Evolutionary conservation across 306 rosid species (phyloP), one percentile per base, ranked within the genome.

Genomic region (Castanea crenata): DNA sequence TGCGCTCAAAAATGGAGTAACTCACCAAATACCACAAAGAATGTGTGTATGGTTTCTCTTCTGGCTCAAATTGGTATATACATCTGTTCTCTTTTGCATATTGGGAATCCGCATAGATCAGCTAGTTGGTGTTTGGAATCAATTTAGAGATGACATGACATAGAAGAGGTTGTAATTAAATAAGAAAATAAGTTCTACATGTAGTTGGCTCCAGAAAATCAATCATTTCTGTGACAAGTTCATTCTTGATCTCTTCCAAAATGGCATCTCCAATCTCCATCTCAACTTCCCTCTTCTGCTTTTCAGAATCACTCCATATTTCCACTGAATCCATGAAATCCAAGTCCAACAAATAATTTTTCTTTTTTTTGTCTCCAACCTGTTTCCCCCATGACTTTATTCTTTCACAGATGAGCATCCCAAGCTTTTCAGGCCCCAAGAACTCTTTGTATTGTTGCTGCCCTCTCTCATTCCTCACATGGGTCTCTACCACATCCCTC

Each of bases 251-350:
- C 64, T 87, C 79, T 69, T 89, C 89, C 75, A 90, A 87, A 73
- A 95, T 75, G 20, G 86, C 79, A 52, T 89, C 88, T 25, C 89
- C 94, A 49, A 91, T 83, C 86, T 90, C 89, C 44, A 80, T 55
- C 55, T 86, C 74, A 76, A 91, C 58, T 69, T 86, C 92, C 54
- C 49, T 83, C 67, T 64, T 78, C 62, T 88, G 89, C 6, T 63
- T 77, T 78, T 87, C 78, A 7, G 83, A 79, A 72, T 76, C 79
- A 63, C 57, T 64, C 97, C 99, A 90, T 76, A 90, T 92, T 35
- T 77, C 65, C 13, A 73, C 76, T 3, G 91, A 85, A 54, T 81
- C 81, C 74, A 57, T 59, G 57, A 71, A 75, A 74, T 92, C 96
- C 69, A 76, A 87, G 61, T 73, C 55, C 77, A 86, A 5, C 21